A percentile compares a stretch with the other conserved stretches of the same genome.
Conservation (phyloP, 2,329 filamentous ascomycete species). For the Neofusicoccum laricinum region DNA sequence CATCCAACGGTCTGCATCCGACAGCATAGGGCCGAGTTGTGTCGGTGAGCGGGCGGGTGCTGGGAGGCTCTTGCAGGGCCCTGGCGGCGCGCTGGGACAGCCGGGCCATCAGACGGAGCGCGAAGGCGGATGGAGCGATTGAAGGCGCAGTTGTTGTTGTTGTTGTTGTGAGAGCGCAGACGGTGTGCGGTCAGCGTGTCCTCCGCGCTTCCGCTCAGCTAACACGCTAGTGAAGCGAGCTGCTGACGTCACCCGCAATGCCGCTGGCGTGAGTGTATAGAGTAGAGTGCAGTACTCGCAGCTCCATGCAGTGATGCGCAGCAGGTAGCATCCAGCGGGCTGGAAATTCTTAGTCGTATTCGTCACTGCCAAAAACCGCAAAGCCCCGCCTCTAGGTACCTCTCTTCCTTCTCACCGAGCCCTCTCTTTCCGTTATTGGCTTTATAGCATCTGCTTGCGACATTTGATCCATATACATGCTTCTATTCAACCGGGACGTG, state of each 20-base stretch:
- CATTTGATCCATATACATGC: neutral
- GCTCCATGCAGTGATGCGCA: no score
- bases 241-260: neutral
- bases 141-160: neutral
- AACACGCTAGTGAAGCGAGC: neutral
- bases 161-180: neutral
- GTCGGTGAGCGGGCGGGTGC: neutral
- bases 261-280: no score
- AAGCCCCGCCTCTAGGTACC: no score
- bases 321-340: no score
- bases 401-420: no score
- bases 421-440: no score
- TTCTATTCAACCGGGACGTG: neutral
- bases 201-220: neutral
- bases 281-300: no score
- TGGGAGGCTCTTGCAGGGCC: no score
- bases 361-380: no score
- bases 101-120: neutral
- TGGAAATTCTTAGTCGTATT: no score
- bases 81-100: no score
- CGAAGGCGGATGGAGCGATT: neutral
- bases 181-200: neutral
- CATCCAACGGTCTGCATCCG: neutral
- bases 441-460: no score
- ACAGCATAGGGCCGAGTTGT: neutral